Base-by-base conservation (phyloP, 768 basidiomycete genomes). In the Glaciozyma martinii region DNA sequence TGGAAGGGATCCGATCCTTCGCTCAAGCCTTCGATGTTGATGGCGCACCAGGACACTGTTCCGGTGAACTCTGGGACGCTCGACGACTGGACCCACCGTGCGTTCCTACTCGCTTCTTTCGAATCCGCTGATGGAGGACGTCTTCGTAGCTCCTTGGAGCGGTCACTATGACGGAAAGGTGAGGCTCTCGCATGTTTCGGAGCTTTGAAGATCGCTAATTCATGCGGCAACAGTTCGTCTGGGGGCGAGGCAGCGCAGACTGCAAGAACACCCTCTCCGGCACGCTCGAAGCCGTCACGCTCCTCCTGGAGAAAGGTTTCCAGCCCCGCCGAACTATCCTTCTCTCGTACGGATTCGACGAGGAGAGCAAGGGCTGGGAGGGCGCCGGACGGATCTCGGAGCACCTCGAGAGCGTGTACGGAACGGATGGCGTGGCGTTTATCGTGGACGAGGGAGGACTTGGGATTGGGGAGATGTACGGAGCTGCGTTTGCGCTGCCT, bases 391-490 rank as follows among this genome's bases (percentile, higher is more conserved):
- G 72, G 5, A 76, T 84, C 18, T 76, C 76, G 0, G 54, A 75
- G 18, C 75, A 78, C 50, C 76, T 95, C 29, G 74, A 83, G 56
- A 71, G 80, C 7, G 80, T 78, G n/a, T 92, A 87, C 72, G 91
- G 90, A 37, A 75, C 82, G 67, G 77, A 90, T 71, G 81, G 82
- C 3, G 84, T 90, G 71, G 84, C 88, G 0, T 80, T 94, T 73
- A 76, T 94, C 56, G 80, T 97, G 33, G 92, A 97, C 72, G 92
- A 97, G 79, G 91, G 91, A 42, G 83, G 89, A 84, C 73, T 72
- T 79, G 77, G 77, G 8, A 67, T 78, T 3, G 74, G 74, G 16
- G 55, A 74, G 16, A 46, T 60, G 65, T 1, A 66, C 10, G 55
- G 55, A 1, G 6, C 37, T 16, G 37, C 61, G 3, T 66, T 78